Evolutionary conservation across 192 early-diverging fungal species (phyloP).

Genomic region (Podila minutissima): DNA sequence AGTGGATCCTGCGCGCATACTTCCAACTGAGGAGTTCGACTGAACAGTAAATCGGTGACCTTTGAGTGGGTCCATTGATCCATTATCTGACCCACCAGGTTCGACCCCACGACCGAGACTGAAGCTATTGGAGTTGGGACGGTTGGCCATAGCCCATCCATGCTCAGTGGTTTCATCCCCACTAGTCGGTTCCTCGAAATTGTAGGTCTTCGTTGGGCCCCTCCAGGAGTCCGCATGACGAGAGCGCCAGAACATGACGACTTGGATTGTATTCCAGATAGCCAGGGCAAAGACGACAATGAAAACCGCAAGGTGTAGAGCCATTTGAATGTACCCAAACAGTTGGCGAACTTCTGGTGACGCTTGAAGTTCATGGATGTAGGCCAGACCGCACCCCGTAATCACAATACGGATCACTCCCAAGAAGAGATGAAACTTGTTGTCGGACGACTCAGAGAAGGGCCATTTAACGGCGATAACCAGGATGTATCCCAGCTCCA

Average conservation of each 20-base stretch:
- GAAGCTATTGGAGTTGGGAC: conserved; percentile 7
- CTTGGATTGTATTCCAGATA: conserved; percentile 43
- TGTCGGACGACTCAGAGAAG: conserved; percentile 47
- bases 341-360: conserved; percentile 42
- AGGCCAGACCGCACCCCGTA: conserved; percentile 49
- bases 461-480: conserved; percentile 54
- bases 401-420: conserved; percentile 42
- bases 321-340: conserved; percentile 56
- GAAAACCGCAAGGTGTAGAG: conserved; percentile 52
- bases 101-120: too few relatives aligned
- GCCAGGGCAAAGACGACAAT: conserved; percentile 50
- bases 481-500: conserved; percentile 50
- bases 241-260: conserved; percentile 40
- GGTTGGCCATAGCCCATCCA: conserved; percentile 13
- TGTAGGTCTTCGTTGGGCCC: conserved; percentile 26
- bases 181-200: conserved; percentile 4
- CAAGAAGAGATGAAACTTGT: conserved; percentile 49
- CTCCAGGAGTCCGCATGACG: conserved; percentile 21
- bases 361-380: conserved; percentile 33
- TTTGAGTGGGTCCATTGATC: not conserved
- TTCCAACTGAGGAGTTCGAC: conserved; percentile 14
- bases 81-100: too few relatives aligned
- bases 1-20: too few relatives aligned
- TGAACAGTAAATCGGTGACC: conserved; percentile 37
- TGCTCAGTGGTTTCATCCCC: not conserved